A percentile compares a stretch with the other conserved stretches of the same genome.
Evolutionary conservation across 2,329 filamentous ascomycete species (phyloP).

Genomic region (Cladorrhinum sp.): DNA sequence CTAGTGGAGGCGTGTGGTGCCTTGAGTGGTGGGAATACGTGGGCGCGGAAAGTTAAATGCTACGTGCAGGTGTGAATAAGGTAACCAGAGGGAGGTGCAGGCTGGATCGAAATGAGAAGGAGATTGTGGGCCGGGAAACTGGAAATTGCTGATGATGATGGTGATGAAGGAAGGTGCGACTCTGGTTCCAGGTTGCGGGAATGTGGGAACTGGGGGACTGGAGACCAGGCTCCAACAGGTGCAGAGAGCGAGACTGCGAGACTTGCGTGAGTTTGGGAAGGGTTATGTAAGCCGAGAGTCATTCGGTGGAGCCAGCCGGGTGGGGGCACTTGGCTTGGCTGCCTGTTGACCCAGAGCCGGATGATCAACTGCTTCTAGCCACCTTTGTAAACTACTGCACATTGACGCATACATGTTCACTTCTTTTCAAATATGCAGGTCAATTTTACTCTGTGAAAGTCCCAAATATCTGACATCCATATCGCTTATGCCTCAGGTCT

Average conservation of each 20-base stretch:
- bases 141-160: neutral
- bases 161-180: neutral
- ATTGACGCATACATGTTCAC: no score
- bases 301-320: constrained; percentile 15
- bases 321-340: no score
- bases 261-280: no score
- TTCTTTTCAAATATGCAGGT: no score
- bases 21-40: no score
- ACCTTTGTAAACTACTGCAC: no score
- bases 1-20: neutral
- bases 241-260: neutral
- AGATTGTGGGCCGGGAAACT: neutral
- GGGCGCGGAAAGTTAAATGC: neutral
- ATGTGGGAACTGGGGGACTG: neutral
- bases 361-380: no score
- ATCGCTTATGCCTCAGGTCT: no score
- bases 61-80: neutral
- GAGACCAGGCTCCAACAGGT: neutral
- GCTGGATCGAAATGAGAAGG: neutral
- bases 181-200: constrained; percentile 1
- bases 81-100: neutral
- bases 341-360: neutral
- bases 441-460: no score
- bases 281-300: constrained; percentile 19
- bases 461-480: no score